These are phyloP conservation scores for Edaphochlamys debaryana DNA, from an alignment of 139 green algal genomes.

Conservation along the genomic window DNA sequence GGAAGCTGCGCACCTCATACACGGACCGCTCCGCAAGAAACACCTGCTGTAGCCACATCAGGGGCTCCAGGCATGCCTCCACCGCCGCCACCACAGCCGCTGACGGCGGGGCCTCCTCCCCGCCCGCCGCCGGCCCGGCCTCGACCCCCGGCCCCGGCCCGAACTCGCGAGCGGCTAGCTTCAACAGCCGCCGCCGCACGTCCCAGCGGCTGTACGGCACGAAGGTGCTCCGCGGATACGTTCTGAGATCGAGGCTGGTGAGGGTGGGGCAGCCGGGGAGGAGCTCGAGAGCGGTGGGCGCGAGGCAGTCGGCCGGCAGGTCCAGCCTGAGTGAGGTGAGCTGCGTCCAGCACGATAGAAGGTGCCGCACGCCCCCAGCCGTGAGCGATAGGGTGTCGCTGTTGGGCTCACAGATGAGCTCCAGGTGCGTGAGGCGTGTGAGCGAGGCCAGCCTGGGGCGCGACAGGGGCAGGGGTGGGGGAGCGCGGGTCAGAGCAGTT, in stretches of 20 bases:
- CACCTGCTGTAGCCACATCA: constrained; percentile 14
- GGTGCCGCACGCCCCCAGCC: not conserved
- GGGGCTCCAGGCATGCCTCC: not conserved
- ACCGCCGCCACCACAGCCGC: too few relatives aligned
- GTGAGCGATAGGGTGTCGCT: not conserved
- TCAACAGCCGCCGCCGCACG: constrained; percentile 1
- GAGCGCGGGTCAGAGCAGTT: too few relatives aligned
- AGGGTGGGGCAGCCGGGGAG: not conserved
- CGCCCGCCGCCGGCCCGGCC: not conserved
- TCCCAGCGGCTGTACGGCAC: not conserved
- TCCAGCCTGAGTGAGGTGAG: not conserved
- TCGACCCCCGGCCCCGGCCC: not conserved
- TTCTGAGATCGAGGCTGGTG: not conserved
- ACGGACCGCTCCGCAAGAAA: not conserved
- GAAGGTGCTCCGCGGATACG: not conserved
- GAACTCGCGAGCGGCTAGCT: not conserved
- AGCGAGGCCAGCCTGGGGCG: constrained; percentile 7
- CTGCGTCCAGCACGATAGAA: not conserved
- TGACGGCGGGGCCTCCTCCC: not conserved
- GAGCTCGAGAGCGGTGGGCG: not conserved
- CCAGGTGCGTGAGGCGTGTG: constrained; percentile 6
- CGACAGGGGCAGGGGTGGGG: too few relatives aligned
- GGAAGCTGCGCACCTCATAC: not conserved
- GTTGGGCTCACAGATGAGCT: not conserved
- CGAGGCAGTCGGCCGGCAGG: not conserved